Evolutionary conservation across 805 yeast genomes (phyloP), one percentile per base, ranked within the genome.

Genomic region (Candida pseudofarinosa): DNA sequence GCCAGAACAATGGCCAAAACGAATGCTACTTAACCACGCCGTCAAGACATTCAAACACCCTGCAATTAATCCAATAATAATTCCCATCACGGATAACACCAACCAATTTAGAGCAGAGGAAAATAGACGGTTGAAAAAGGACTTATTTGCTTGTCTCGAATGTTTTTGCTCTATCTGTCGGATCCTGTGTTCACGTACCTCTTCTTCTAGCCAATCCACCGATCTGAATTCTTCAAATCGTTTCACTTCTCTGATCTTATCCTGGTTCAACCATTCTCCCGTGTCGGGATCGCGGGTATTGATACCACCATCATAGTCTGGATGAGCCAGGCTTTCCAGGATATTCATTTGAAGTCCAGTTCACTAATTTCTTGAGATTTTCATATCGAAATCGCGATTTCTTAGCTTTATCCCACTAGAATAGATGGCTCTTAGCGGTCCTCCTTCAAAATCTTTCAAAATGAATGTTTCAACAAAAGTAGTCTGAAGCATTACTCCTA

Each of bases 1-100:
- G 15, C 73, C 62, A 1, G 78, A 59, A 64, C 99, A 93, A 61
- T 83, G 79, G 0, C 99, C 99, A 1, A 77, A 66, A 47, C 88
- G 79, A 47, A 89, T 62, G 54, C 83, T 83, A 2, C 88, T 84
- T n/a, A 93, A 64, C 77, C 90, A 88, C 40, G 88, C 91, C 0
- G 98, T 88, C 14, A 88, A 73, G 14, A 91, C 77, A 54, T 87
- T 89, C 41, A 93, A 66, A 14, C 77, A 71, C 0, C 88, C 96
- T 0, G 99, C 98, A 32, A 88, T 82, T 1, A 77, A 54, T 3
- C 99, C 99, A 41, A 90, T 84, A 3, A 74, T 48, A 1, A 83
- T 57, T 0, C 98, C 99, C 45, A 88, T 86, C 1, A 74, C 51
- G 0, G 90, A 83, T 30, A 93, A 66, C 0, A 85, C 83, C 1